Conservation (phyloP, 2,329 filamentous ascomycete genomes). For the Scleromitrula shiraiana region DNA sequence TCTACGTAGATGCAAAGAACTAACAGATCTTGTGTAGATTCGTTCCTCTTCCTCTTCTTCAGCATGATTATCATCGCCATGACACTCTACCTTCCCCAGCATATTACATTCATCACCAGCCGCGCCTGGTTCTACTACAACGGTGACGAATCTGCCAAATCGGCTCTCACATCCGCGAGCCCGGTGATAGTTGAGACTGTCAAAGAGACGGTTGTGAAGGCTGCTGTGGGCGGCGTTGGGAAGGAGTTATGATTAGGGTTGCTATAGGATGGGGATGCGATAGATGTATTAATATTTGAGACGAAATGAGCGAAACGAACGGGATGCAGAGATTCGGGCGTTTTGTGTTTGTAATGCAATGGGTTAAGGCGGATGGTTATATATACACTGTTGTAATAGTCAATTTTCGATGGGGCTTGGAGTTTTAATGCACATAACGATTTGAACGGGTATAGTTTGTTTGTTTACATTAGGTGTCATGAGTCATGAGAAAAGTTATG, state of each 20-base stretch:
- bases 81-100: constrained; percentile 88
- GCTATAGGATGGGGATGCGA: not conserved
- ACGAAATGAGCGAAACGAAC: not conserved
- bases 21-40: constrained; percentile 60
- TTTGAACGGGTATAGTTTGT: not conserved
- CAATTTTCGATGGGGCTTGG: not conserved
- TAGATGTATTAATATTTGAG: constrained; percentile 3
- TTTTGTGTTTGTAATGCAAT: constrained; percentile 1
- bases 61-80: constrained; percentile 80
- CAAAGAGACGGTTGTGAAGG: constrained; percentile 21
- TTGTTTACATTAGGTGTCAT: not conserved
- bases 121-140: constrained; percentile 93
- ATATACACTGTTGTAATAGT: constrained; percentile 7
- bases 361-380: not conserved
- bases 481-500: no score
- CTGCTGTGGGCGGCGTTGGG: constrained; percentile 13
- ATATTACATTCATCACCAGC: constrained; percentile 72
- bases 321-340: not conserved
- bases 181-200: constrained; percentile 18
- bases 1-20: no score
- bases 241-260: constrained; percentile 22
- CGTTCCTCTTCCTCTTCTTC: constrained; percentile 82
- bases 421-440: not conserved
- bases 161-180: constrained; percentile 17
- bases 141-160: constrained; percentile 56